Evolutionary conservation across 2,329 filamentous ascomycete species (phyloP).

Genomic region (Phialophora chinensis): DNA sequence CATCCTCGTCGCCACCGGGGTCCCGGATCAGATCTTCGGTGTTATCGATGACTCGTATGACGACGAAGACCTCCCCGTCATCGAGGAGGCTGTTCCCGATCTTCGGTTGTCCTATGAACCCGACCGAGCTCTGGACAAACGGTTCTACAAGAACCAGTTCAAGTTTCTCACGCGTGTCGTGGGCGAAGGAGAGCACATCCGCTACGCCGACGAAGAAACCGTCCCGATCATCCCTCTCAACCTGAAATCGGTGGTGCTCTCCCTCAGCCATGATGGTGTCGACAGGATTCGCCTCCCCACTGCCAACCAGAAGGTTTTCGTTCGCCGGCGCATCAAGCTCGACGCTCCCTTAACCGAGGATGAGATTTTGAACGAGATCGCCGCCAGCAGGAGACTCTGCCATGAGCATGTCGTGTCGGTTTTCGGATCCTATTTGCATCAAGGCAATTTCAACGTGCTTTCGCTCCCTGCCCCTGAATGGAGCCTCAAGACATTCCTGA

Average conservation of each 20-base stretch:
- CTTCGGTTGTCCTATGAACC: slow-evolving; percentile 59
- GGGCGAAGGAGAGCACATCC: slow-evolving; percentile 61
- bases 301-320: slow-evolving; percentile 39
- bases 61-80: slow-evolving; percentile 65
- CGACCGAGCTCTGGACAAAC: slow-evolving; percentile 58
- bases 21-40: slow-evolving; percentile 68
- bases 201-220: slow-evolving; percentile 64
- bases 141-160: slow-evolving; percentile 66
- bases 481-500: slow-evolving; percentile 51
- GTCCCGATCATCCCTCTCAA: slow-evolving; percentile 63
- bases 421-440: slow-evolving; percentile 53
- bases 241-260: slow-evolving; percentile 49
- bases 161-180: slow-evolving; percentile 63
- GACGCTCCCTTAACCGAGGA: slow-evolving; percentile 48
- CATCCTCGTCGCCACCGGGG: slow-evolving; percentile 63
- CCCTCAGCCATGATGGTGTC: slow-evolving; percentile 46
- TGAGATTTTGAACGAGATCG: slow-evolving; percentile 50
- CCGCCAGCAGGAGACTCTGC: slow-evolving; percentile 46
- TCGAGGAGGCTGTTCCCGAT: slow-evolving; percentile 60
- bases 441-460: slow-evolving; percentile 51
- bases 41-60: slow-evolving; percentile 67
- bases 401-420: slow-evolving; percentile 54
- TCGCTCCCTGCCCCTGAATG: slow-evolving; percentile 51
- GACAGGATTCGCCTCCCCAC: slow-evolving; percentile 50
- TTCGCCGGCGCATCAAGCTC: slow-evolving; percentile 49